Evolutionary conservation across 345 rosid genomes (phyloP).

Genomic region (Pelargonium nanum): DNA sequence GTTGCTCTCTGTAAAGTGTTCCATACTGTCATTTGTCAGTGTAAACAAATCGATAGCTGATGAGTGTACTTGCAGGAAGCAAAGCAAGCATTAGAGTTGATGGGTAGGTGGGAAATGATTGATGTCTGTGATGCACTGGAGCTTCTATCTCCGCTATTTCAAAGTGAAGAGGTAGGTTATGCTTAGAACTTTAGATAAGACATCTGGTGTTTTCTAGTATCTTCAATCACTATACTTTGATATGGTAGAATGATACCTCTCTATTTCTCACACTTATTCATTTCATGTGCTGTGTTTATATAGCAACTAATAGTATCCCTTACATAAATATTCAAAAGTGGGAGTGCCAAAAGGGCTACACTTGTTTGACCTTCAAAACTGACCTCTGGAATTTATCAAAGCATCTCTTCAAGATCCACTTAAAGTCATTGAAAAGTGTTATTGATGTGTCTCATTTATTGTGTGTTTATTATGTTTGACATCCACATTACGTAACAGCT

Average conservation of each 20-base stretch:
- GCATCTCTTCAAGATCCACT: too few relatives aligned
- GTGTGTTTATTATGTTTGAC: too few relatives aligned
- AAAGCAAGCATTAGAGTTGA: conserved; percentile 81
- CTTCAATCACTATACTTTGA: neutral
- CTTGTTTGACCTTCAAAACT: too few relatives aligned
- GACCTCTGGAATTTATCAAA: too few relatives aligned
- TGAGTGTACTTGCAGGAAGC: conserved; percentile 69
- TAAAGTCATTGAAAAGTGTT: too few relatives aligned
- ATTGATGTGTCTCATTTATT: too few relatives aligned
- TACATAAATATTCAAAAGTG: too few relatives aligned
- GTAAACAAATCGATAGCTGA: neutral
- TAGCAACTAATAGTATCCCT: too few relatives aligned
- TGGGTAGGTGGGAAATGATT: conserved; percentile 87
- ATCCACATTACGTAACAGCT: too few relatives aligned
- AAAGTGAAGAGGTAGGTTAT: conserved; percentile 78
- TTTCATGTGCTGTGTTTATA: conserved; percentile 23
- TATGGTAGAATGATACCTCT: too few relatives aligned
- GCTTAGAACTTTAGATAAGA: conserved; percentile 10
- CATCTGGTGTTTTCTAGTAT: conserved; percentile 2
- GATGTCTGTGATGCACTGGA: conserved; percentile 94
- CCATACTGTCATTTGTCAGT: neutral
- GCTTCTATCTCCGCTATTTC: conserved; percentile 88
- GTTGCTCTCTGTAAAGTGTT: neutral
- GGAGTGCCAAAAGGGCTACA: too few relatives aligned
- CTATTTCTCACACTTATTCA: neutral